Evolutionary conservation across 805 yeast species (phyloP).

Genomic region (Ogataea minuta): DNA sequence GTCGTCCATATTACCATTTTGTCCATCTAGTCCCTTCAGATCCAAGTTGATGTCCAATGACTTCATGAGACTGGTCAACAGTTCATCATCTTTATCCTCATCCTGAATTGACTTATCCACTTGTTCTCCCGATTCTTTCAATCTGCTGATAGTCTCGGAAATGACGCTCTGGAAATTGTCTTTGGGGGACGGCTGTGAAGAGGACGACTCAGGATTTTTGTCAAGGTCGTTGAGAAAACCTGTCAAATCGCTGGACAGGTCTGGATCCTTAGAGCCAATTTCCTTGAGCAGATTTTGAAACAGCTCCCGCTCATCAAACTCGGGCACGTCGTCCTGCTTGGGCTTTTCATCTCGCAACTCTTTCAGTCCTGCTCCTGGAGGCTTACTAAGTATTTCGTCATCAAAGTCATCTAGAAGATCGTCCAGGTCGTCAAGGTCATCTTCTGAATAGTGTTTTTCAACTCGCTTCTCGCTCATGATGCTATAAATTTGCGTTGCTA

Average conservation of each 20-base stretch:
- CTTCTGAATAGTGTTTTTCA: slow-evolving; percentile 32
- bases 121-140: slow-evolving; percentile 71
- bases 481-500: background rate
- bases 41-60: slow-evolving; percentile 53
- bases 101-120: slow-evolving; percentile 57
- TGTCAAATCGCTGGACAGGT: slow-evolving; percentile 25
- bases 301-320: slow-evolving; percentile 23
- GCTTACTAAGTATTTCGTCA: slow-evolving; percentile 61
- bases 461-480: slow-evolving; percentile 9
- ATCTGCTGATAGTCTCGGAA: slow-evolving; percentile 72
- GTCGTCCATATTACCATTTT: slow-evolving; percentile 25
- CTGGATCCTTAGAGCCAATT: slow-evolving; percentile 28
- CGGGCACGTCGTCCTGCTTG: slow-evolving; percentile 19
- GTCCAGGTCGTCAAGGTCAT: slow-evolving; percentile 74
- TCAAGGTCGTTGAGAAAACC: slow-evolving; percentile 24
- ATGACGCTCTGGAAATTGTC: slow-evolving; percentile 68
- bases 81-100: slow-evolving; percentile 41
- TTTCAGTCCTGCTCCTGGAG: slow-evolving; percentile 48
- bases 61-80: slow-evolving; percentile 60
- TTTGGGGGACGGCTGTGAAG: slow-evolving; percentile 18
- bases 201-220: slow-evolving; percentile 2
- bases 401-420: slow-evolving; percentile 85
- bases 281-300: slow-evolving; percentile 26
- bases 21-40: slow-evolving; percentile 17
- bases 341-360: slow-evolving; percentile 9